phyloP scores from a whole-genome alignment of 2,329 filamentous ascomycete genomes.

The Hymenoscyphus albidus region DNA sequence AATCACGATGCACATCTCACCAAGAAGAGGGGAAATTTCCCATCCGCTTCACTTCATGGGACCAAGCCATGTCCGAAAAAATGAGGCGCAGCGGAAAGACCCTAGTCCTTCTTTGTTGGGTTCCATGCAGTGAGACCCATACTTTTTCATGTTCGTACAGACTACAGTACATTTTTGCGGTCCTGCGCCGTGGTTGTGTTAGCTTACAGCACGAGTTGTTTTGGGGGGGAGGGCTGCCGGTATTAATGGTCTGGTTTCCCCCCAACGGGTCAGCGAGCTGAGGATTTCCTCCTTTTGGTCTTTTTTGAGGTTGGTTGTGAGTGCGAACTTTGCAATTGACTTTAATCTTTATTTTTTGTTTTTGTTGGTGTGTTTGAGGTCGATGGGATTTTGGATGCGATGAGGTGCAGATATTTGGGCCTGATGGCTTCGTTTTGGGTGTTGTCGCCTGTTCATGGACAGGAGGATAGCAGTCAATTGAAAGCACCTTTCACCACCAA shows the following conservation, averaged over 20 bases:
- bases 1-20: not conserved
- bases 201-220: not conserved
- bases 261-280: conserved; percentile 5
- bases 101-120: conserved; percentile 1
- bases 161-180: not conserved
- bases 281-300: conserved; percentile 10
- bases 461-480: not conserved
- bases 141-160: not conserved
- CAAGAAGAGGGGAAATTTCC: not conserved
- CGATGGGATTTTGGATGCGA: not conserved
- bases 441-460: not conserved
- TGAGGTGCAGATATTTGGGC: not conserved
- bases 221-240: not conserved
- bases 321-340: not conserved
- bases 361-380: not conserved
- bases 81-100: conserved; percentile 7
- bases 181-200: not conserved
- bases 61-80: not conserved
- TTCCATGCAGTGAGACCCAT: conserved; percentile 11
- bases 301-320: conserved; percentile 2
- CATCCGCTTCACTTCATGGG: not conserved
- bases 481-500: not conserved
- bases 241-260: conserved; percentile 3
- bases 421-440: not conserved
- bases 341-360: not conserved